Conservation (phyloP, 352 stramenopile genomes). For the Phytophthora foliorum region DNA sequence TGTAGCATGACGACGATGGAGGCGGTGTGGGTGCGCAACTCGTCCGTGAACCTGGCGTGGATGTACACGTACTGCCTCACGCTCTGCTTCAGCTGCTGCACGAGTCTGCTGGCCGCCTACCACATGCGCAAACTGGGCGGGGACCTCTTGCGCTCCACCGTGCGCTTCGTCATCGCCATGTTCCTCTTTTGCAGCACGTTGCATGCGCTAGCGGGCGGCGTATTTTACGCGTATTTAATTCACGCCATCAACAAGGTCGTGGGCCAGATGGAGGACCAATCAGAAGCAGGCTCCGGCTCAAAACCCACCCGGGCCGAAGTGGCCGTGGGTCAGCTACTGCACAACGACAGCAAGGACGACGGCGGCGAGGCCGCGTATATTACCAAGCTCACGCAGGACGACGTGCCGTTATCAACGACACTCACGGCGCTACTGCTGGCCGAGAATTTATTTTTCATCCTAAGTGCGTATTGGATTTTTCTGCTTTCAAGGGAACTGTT, state of each 20-base stretch:
- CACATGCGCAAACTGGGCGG: slow-evolving; percentile 73
- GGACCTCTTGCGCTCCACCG: slow-evolving; percentile 74
- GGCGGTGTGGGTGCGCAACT: slow-evolving; percentile 33
- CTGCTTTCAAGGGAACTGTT: slow-evolving; percentile 65
- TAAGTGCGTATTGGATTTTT: slow-evolving; percentile 79
- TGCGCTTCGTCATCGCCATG: slow-evolving; percentile 74
- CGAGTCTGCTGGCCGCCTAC: slow-evolving; percentile 64
- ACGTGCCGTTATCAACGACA: slow-evolving; percentile 44
- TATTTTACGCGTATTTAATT: slow-evolving; percentile 74
- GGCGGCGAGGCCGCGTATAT: slow-evolving; percentile 68
- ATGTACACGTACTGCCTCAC: slow-evolving; percentile 69
- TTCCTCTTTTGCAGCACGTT: slow-evolving; percentile 68
- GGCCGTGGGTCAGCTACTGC: slow-evolving; percentile 41
- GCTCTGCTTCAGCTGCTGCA: slow-evolving; percentile 65
- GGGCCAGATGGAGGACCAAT: slow-evolving; percentile 26
- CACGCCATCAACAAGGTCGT: slow-evolving; percentile 34
- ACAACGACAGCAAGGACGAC: slow-evolving; percentile 57
- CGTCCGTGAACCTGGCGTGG: slow-evolving; percentile 56
- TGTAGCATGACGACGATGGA: slow-evolving; percentile 25
- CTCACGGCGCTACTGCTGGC: slow-evolving; percentile 59
- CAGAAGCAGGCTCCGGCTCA: slow-evolving; percentile 16
- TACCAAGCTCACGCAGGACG: slow-evolving; percentile 66
- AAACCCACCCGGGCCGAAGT: slow-evolving; percentile 15
- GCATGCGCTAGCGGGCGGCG: slow-evolving; percentile 55
- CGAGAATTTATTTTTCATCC: slow-evolving; percentile 72